Evolutionary conservation across 1,139 yeast species (phyloP).

Genomic region (Lodderomyces jiufengensis): DNA sequence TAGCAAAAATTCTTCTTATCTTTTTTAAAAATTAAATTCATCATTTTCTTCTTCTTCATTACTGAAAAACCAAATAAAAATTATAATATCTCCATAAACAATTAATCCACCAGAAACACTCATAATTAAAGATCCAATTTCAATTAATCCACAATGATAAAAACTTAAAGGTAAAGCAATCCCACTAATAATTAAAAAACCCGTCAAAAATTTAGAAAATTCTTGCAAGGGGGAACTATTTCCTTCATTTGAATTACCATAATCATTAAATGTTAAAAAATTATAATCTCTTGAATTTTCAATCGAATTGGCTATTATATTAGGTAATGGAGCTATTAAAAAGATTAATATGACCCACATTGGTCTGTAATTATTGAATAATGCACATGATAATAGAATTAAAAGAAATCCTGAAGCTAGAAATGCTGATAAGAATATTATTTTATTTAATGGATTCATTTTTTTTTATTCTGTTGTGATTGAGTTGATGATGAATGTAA

Average conservation of each 20-base stretch:
- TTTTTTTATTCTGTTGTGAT: background rate
- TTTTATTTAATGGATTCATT: slow-evolving; percentile 62
- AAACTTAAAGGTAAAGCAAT: slow-evolving; percentile 62
- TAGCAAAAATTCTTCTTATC: too few relatives aligned
- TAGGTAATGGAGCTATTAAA: slow-evolving; percentile 70
- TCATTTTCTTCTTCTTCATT: slow-evolving; percentile 52
- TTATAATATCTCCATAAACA: slow-evolving; percentile 67
- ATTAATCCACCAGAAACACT: slow-evolving; percentile 68
- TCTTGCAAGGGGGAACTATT: slow-evolving; percentile 47
- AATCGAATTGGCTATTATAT: slow-evolving; percentile 41
- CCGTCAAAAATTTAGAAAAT: slow-evolving; percentile 60
- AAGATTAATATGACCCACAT: slow-evolving; percentile 64
- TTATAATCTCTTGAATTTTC: slow-evolving; percentile 47
- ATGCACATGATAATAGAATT: slow-evolving; percentile 69
- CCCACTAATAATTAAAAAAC: slow-evolving; percentile 66
- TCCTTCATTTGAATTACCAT: slow-evolving; percentile 32
- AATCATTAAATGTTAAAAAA: slow-evolving; percentile 60
- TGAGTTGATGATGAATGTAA: slow-evolving; percentile 1
- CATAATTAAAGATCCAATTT: slow-evolving; percentile 57
- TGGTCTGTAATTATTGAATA: slow-evolving; percentile 68
- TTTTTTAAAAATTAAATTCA: slow-evolving; percentile 46
- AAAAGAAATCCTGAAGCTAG: slow-evolving; percentile 73
- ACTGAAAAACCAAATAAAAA: slow-evolving; percentile 67
- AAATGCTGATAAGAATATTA: slow-evolving; percentile 66
- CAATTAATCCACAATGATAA: slow-evolving; percentile 56